Percentiles rank a stretch among this genome's conserved stretches.
These are phyloP conservation scores for Phylloporus rhodoxanthus DNA, from an alignment of 768 basidiomycete genomes.

Conservation along the genomic window DNA sequence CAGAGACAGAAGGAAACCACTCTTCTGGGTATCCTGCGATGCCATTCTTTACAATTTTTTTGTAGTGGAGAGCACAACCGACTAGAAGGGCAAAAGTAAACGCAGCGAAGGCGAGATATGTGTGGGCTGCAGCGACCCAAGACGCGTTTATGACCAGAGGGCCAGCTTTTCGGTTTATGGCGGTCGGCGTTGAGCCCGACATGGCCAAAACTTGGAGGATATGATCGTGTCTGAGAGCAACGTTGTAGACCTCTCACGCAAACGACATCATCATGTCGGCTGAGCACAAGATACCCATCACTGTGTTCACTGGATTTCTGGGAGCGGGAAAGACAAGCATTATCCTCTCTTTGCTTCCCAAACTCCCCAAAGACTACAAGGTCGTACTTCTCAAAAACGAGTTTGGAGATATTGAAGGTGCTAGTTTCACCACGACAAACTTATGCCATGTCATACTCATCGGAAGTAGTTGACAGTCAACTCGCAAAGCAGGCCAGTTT, in stretches of 20 bases:
- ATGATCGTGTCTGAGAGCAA: not conserved
- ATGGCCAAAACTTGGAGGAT: conserved; percentile 4
- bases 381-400: conserved; percentile 94
- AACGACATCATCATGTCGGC: conserved; percentile 8
- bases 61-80: conserved; percentile 68
- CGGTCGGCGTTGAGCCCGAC: conserved; percentile 7
- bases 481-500: conserved; percentile 80
- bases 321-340: conserved; percentile 77
- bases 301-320: conserved; percentile 93
- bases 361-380: conserved; percentile 79
- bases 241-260: not conserved
- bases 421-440: not conserved
- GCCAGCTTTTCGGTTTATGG: conserved; percentile 4
- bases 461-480: conserved; percentile 75
- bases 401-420: conserved; percentile 90
- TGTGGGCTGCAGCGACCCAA: conserved; percentile 59
- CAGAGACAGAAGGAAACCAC: conserved; percentile 88
- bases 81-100: conserved; percentile 60
- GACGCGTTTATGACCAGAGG: conserved; percentile 39
- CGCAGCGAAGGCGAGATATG: conserved; percentile 56
- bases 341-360: conserved; percentile 77
- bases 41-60: conserved; percentile 79
- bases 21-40: conserved; percentile 80
- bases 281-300: conserved; percentile 39
- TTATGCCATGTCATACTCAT: conserved; percentile 3